Conservation (phyloP, 495 filamentous ascomycete species). For the Tuber borchii region DNA sequence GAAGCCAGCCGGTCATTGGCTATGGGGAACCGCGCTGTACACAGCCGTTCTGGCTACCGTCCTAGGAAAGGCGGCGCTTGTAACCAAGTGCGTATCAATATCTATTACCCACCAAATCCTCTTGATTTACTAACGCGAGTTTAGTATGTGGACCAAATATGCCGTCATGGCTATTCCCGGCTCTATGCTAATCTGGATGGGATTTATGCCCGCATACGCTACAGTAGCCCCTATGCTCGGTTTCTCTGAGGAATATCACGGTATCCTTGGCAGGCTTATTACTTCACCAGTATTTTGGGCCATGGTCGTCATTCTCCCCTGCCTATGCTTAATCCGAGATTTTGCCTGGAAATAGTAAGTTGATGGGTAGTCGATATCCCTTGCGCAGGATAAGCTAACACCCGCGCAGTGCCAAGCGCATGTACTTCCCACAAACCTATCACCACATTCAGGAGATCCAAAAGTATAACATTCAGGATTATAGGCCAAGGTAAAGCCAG, state of each 20-base stretch:
- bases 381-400: slow-evolving; percentile 34
- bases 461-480: slow-evolving; percentile 99
- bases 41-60: slow-evolving; percentile 85
- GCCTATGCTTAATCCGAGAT: slow-evolving; percentile 80
- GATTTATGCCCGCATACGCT: slow-evolving; percentile 84
- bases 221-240: slow-evolving; percentile 78
- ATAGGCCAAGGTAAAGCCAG: slow-evolving; percentile 66
- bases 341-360: slow-evolving; percentile 65
- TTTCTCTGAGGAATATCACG: slow-evolving; percentile 77
- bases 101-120: background rate
- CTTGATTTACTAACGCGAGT: slow-evolving; percentile 4
- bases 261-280: slow-evolving; percentile 74
- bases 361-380: background rate
- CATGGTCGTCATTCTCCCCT: slow-evolving; percentile 71
- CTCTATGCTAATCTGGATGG: slow-evolving; percentile 83
- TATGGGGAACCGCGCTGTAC: slow-evolving; percentile 91
- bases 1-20: slow-evolving; percentile 83
- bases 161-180: slow-evolving; percentile 93
- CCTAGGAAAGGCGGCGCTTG: slow-evolving; percentile 87
- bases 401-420: slow-evolving; percentile 78
- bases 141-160: slow-evolving; percentile 90
- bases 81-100: slow-evolving; percentile 57
- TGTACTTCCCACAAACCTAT: slow-evolving; percentile 93
- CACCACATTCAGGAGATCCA: slow-evolving; percentile 99
- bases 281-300: slow-evolving; percentile 81